A percentile compares a stretch with the other conserved stretches of the same genome.
Evolutionary conservation across 2,329 filamentous ascomycete genomes (phyloP).

Genomic region (Paraphoma sp.): DNA sequence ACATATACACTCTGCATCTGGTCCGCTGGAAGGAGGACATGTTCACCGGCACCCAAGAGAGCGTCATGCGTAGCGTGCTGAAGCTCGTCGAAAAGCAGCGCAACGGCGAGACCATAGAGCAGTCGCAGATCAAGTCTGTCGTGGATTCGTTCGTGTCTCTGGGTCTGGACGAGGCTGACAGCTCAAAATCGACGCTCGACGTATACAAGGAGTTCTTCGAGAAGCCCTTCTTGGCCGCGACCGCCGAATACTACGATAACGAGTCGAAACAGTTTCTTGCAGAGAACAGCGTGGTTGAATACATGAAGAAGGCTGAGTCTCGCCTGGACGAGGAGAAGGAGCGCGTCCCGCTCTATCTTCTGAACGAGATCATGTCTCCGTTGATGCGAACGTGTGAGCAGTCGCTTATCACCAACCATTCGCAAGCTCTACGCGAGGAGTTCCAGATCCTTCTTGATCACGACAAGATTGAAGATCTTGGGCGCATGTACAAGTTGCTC

Average conservation of each 20-base stretch:
- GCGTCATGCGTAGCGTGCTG: constrained; percentile 94
- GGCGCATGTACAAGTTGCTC: constrained; percentile 92
- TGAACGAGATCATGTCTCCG: constrained; percentile 83
- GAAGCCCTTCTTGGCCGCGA: constrained; percentile 86
- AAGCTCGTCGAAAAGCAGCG: constrained; percentile 97
- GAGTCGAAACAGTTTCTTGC: constrained; percentile 95
- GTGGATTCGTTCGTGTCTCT: constrained; percentile 95
- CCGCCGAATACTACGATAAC: constrained; percentile 82
- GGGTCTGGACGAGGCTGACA: constrained; percentile 90
- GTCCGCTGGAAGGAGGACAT: constrained; percentile 95
- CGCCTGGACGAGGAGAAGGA: constrained; percentile 92
- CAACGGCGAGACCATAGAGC: constrained; percentile 96
- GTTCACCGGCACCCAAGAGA: constrained; percentile 80
- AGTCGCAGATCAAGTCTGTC: constrained; percentile 94
- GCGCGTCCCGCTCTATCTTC: constrained; percentile 88
- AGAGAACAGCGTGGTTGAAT: constrained; percentile 97
- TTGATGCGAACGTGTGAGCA: constrained; percentile 89
- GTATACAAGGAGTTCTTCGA: constrained; percentile 95
- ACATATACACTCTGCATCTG: constrained; percentile 95
- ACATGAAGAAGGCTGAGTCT: constrained; percentile 98
- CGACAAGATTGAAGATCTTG: constrained; percentile 93
- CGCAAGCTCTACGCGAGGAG: constrained; percentile 84
- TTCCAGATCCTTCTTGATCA: constrained; percentile 94
- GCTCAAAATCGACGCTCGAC: constrained; percentile 91
- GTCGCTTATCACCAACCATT: constrained; percentile 89